Evolutionary conservation across 148 eudicot species (phyloP).

Genomic region (Vaccinium corymbosum): DNA sequence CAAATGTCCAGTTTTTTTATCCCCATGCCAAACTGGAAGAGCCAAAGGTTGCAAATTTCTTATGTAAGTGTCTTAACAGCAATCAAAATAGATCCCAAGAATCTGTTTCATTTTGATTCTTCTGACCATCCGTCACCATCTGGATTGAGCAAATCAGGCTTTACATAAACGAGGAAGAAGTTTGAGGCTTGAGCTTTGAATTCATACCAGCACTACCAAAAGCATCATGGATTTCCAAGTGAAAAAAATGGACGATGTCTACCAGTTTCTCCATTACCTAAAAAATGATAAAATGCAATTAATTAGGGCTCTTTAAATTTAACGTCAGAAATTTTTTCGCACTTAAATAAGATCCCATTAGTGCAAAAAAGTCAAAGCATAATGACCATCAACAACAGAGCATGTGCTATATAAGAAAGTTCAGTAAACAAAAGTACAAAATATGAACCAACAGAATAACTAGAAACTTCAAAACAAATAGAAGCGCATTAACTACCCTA

Average conservation of each 20-base stretch:
- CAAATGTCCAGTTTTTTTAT: neutral
- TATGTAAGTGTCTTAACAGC: neutral
- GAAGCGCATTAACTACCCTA: neutral
- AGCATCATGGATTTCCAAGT: slow-evolving; percentile 83
- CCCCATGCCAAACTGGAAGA: neutral
- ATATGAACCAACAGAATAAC: neutral
- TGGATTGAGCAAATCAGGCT: neutral
- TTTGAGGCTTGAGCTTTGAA: slow-evolving; percentile 8
- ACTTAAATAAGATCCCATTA: neutral
- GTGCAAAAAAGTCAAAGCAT: neutral
- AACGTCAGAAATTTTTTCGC: neutral
- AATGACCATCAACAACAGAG: neutral
- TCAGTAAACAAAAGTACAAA: neutral
- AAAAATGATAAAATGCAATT: slow-evolving; percentile 16
- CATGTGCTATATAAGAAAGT: neutral
- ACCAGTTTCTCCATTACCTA: slow-evolving; percentile 99
- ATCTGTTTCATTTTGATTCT: neutral
- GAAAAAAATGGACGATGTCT: slow-evolving; percentile 78
- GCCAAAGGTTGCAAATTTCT: neutral
- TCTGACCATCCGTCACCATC: slow-evolving; percentile 5
- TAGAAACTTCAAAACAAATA: slow-evolving; percentile 5
- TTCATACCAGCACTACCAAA: slow-evolving; percentile 77
- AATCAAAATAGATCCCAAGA: neutral
- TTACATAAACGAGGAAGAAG: neutral
- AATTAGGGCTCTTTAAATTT: neutral